Evolutionary conservation across 257 asterid genomes (phyloP), one percentile per base, ranked within the genome.

Genomic region (Coffea eugenioides): DNA sequence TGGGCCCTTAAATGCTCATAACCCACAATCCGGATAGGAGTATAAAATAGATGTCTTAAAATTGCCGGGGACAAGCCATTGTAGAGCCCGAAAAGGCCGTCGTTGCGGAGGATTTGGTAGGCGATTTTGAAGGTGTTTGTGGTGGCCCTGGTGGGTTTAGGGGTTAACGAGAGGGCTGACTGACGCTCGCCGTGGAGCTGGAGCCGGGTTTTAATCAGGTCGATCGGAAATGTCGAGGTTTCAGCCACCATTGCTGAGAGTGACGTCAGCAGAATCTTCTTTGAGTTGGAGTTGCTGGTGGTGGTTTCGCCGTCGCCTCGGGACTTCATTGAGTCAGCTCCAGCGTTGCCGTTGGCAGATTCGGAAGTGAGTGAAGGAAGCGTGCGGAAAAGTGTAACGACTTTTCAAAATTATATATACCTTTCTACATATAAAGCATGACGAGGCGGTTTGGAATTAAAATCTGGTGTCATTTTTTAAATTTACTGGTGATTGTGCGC

Each of bases 141-240:
- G 34, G 87, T 31, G 31, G 31, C 31, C 31, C 31, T 31, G 31
- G 31, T 39, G 43, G 43, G 43, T 39, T 39, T 39, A 4, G 43
- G 43, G 43, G 43, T 39, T 39, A 39, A 39, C 43, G 43, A 85
- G 76, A 83, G 84, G 57, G 52, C 14, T 68, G 78, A 79, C 43
- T 48, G 80, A 45, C 94, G 88, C 86, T 88, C 93, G 8, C 94
- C 94, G 84, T 88, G 93, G 49, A 94, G 96, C 84, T 94, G 98
- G 81, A 94, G 93, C 71, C 90, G 91, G 52, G 97, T 92, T 80
- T 94, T 94, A 45, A 91, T 82, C n/a, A 92, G 84, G 84, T 94
- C 98, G 45, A 94, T 86, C 2, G 98, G 98, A 46, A 94, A 94
- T 56, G 98, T 94, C 69, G 97, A 80, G 67, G 97, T 90, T 81